Base-by-base conservation (phyloP, 2,329 filamentous ascomycete genomes). In the Diplocarpon rosae region DNA sequence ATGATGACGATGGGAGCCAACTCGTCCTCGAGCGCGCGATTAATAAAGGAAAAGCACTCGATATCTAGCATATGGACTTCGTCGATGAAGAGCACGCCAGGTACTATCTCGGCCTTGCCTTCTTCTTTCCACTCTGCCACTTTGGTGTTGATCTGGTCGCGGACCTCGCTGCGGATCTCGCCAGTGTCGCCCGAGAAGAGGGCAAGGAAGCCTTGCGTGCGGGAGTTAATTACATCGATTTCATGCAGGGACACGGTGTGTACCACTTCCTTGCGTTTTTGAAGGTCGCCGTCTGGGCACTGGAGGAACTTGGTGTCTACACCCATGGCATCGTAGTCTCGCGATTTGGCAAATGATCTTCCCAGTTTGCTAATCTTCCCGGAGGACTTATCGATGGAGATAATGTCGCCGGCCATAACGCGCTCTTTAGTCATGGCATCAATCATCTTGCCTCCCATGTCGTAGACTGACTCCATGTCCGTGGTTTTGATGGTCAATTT, bases 11-110 rank as follows among this genome's bases (percentile, higher is more conserved):
- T 89, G 32, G 92, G 92, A 1, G 92, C 88, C 28, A 98, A 75
- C 59, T 96, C 88, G 49, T 89, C 87, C 67, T 98, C 92, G 36
- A 98, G 73, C 1, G 92, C 92, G 42, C 92, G 85, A 71, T 98
- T 98, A 72, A 98, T 83, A 71, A 94, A 98, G 36, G 88, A 93
- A 71, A 95, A 98, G 70, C 90, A 96, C 66, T 98, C 92, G 53
- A 96, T 95, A 64, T 98, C 92, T 46, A 98, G 84, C 90, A 98
- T 96, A 72, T 98, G 92, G 5, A 98, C 90, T 69, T 98, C 92
- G 60, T 98, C 92, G 59, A 98, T 94, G 71, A 98, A 98, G 7
- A 98, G 71, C 7, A 98, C 92, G 37, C 92, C 92, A 0, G 92
- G 92, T 0, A 98, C 88, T 43, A 98, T 96, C 67, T 94, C 89